phyloP scores from a whole-genome alignment of 1,284 basidiomycete species.

The Heterobasidion annosum region DNA sequence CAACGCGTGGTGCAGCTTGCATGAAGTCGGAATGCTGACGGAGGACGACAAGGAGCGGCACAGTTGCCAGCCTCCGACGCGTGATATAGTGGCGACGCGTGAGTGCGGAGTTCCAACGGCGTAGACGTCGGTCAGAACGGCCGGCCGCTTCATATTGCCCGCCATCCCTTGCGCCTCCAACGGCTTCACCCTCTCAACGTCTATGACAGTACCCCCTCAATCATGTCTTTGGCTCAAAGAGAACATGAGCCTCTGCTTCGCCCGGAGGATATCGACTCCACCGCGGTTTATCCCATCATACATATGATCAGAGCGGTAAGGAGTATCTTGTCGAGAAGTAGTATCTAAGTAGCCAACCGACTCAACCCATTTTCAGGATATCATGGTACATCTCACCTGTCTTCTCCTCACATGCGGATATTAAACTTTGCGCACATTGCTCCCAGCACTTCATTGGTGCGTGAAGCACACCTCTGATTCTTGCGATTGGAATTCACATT shows the following conservation, averaged over 20 bases:
- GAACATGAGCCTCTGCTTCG: constrained; percentile 27
- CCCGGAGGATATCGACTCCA: constrained; percentile 38
- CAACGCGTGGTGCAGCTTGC: constrained; percentile 16
- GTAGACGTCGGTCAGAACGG: not conserved
- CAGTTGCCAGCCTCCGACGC: not conserved
- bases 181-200: not conserved
- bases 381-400: constrained; percentile 33
- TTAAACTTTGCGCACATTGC: not conserved
- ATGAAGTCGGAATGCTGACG: constrained; percentile 5
- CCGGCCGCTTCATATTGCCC: not conserved
- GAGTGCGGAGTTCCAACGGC: constrained; percentile 9
- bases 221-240: not conserved
- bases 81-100: constrained; percentile 6
- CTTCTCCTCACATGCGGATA: not conserved
- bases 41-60: constrained; percentile 5
- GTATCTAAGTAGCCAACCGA: constrained; percentile 4
- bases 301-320: constrained; percentile 56
- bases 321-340: constrained; percentile 3
- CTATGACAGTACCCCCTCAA: not conserved
- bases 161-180: not conserved
- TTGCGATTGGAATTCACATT: not conserved
- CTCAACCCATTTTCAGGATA: constrained; percentile 33
- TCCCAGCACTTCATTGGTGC: constrained; percentile 56
- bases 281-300: constrained; percentile 65
- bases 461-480: constrained; percentile 8